A percentile compares a stretch with the other conserved stretches of the same genome.
Evolutionary conservation across 768 basidiomycete genomes (phyloP).

Genomic region (Trametes villosa): DNA sequence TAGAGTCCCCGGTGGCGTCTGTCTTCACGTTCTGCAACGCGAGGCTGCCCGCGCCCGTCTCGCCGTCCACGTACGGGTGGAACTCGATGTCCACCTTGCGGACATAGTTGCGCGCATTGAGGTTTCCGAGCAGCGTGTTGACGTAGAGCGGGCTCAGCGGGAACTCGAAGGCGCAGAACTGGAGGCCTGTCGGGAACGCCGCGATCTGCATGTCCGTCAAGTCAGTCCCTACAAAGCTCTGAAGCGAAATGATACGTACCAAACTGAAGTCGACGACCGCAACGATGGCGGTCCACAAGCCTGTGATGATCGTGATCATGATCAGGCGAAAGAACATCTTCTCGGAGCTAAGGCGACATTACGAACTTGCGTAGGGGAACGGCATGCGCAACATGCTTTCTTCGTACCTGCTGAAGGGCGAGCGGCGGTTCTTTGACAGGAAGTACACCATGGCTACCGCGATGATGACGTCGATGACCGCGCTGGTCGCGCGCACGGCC

Average conservation of each 20-base stretch:
- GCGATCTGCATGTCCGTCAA: neutral
- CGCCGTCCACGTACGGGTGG: neutral
- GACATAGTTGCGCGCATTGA: constrained; percentile 8
- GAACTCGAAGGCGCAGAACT: constrained; percentile 6
- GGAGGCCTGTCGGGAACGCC: neutral
- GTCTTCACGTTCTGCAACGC: neutral
- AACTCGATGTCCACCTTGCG: neutral
- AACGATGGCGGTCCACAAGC: constrained; percentile 29
- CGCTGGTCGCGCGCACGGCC: constrained; percentile 34
- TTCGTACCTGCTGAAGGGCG: neutral
- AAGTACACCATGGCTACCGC: neutral
- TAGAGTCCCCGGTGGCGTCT: neutral
- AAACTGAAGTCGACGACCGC: constrained; percentile 29
- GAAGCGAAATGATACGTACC: neutral
- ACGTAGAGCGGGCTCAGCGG: constrained; percentile 6
- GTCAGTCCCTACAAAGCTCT: too few species aligned
- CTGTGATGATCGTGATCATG: constrained; percentile 36
- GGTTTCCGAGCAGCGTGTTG: constrained; percentile 14
- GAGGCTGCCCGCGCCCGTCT: neutral
- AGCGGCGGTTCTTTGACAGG: neutral
- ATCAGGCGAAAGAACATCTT: constrained; percentile 3
- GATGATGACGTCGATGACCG: constrained; percentile 5
- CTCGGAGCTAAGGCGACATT: neutral
- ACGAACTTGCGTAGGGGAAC: neutral
- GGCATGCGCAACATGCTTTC: neutral